phyloP scores from a whole-genome alignment of 306 rosid species.

The Lotus japonicus region DNA sequence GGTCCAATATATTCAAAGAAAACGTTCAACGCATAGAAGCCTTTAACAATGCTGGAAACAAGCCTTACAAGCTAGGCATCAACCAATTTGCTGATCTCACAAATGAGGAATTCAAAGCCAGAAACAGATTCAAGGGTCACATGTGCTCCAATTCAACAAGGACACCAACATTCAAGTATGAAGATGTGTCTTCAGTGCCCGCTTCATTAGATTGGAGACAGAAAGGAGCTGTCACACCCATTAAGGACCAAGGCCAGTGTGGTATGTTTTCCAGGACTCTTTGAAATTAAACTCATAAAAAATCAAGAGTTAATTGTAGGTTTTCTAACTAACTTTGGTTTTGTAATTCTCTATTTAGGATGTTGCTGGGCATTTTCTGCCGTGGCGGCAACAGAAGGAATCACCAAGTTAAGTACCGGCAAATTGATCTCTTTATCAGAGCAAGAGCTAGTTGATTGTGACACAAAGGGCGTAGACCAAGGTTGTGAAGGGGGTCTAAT shows the following conservation, averaged over 20 bases:
- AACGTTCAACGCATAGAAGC: slow-evolving; percentile 25
- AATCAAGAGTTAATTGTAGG: too few species aligned
- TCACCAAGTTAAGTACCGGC: too few species aligned
- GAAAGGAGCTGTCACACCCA: slow-evolving; percentile 35
- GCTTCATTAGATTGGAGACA: slow-evolving; percentile 28
- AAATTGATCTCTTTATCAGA: too few species aligned
- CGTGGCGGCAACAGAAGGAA: too few species aligned
- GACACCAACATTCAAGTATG: slow-evolving; percentile 27
- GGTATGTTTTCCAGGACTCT: too few species aligned
- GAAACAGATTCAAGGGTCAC: slow-evolving; percentile 34
- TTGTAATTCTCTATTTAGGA: too few species aligned
- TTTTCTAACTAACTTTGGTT: too few species aligned
- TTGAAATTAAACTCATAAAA: too few species aligned
- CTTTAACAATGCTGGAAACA: slow-evolving; percentile 28
- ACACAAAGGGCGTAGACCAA: too few species aligned
- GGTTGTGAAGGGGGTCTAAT: too few species aligned
- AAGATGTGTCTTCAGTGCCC: slow-evolving; percentile 21
- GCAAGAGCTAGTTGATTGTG: too few species aligned
- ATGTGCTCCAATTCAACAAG: slow-evolving; percentile 11
- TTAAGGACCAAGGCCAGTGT: slow-evolving; percentile 35
- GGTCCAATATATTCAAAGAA: slow-evolving; percentile 25
- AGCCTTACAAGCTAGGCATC: slow-evolving; percentile 28
- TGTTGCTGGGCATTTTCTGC: too few species aligned
- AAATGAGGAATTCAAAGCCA: slow-evolving; percentile 30
- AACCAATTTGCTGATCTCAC: slow-evolving; percentile 36